These are phyloP conservation scores for Cladophialophora carrionii DNA, from an alignment of 2,329 filamentous ascomycete genomes.

Conservation along the genomic window DNA sequence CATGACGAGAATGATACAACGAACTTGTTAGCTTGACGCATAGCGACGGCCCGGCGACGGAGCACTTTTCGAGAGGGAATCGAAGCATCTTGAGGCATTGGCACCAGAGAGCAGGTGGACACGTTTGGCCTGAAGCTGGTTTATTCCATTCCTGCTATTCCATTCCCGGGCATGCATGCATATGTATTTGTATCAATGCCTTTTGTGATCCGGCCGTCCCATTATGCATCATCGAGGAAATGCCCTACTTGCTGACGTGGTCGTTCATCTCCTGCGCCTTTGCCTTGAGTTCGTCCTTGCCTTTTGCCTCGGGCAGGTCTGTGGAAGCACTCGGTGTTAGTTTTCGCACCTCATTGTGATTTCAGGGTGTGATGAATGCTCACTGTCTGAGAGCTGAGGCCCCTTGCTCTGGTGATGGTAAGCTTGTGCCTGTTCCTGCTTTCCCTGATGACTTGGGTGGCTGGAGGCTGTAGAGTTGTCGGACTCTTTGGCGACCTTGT, in stretches of 20 bases:
- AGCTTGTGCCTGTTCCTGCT: slow-evolving; percentile 41
- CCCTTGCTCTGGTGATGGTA: slow-evolving; percentile 49
- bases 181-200: background rate
- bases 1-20: slow-evolving; percentile 10
- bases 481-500: slow-evolving; percentile 46
- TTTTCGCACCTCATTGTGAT: background rate
- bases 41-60: background rate
- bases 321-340: slow-evolving; percentile 41
- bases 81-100: background rate
- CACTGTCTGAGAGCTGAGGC: slow-evolving; percentile 50
- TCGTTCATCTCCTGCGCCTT: slow-evolving; percentile 70
- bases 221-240: background rate
- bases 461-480: slow-evolving; percentile 45
- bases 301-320: slow-evolving; percentile 47
- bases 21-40: slow-evolving; percentile 6
- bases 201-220: background rate
- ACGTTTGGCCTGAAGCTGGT: slow-evolving; percentile 10
- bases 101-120: background rate
- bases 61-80: background rate
- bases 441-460: slow-evolving; percentile 43
- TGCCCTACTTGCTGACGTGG: slow-evolving; percentile 34
- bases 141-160: slow-evolving; percentile 17
- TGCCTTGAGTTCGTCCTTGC: slow-evolving; percentile 69
- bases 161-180: slow-evolving; percentile 5
- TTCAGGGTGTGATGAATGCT: slow-evolving; percentile 38